Base-by-base conservation (phyloP, 2,329 filamentous ascomycete species). In the Coniochaeta pulveracea region DNA sequence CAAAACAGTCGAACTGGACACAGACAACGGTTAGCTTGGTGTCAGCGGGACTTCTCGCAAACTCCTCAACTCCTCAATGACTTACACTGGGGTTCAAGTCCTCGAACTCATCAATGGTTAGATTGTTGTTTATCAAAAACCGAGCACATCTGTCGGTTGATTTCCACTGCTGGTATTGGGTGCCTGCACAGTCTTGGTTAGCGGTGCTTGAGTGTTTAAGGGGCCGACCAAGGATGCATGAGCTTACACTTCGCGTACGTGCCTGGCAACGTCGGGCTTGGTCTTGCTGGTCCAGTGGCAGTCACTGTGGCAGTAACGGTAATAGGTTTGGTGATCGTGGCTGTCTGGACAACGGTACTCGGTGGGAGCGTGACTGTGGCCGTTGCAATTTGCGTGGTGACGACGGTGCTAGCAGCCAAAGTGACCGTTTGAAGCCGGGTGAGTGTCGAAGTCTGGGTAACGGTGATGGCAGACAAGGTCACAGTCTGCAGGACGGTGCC, bases 1-100 rank as follows among this genome's bases (percentile, higher is more conserved):
- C 21, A 10, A 24, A 19, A 15, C 30, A 33, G 30, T 33, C 30
- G 10, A 33, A 10, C 30, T 33, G 12, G 22, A 24, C 22, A n/a
- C n/a, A n/a, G n/a, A n/a, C 22, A 24, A 9, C n/a, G 22, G 22
- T 24, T 24, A 24, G 22, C 22, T 8, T 8, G 22, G 22, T 12
- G 11, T 16, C 7, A n/a, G 4, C 21, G 24, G 8, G 19, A 19
- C 10, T n/a, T 17, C 17, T 7, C 7, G 14, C 8, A 15, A 12
- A 25, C n/a, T n/a, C n/a, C n/a, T n/a, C n/a, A n/a, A n/a, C n/a
- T n/a, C n/a, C 4, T 25, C 8, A 8, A 11, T n/a, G 10, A 8
- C 30, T 33, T 25, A 33, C 30, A 17, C 18, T 19, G 9, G 19
- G 19, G 14, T 33, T 33, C 21, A 12, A 25, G 3, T 11, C 12